phyloP scores from a whole-genome alignment of 495 filamentous ascomycete species.

The Penicillium alfredii region DNA sequence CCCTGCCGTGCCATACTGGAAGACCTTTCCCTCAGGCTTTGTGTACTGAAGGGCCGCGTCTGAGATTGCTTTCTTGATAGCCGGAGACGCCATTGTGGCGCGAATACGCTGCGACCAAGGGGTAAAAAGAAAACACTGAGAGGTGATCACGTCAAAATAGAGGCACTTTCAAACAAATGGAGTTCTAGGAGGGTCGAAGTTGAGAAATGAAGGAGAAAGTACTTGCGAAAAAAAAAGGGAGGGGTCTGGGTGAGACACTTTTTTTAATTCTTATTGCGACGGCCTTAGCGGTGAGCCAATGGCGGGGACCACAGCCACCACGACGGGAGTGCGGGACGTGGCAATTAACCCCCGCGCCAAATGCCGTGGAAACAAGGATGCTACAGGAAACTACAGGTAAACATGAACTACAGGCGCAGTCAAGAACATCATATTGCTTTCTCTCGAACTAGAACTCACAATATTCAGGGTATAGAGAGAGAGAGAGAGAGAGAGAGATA shows the following conservation, averaged over 20 bases:
- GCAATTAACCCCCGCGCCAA: constrained; percentile 8
- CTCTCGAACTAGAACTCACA: too few relatives aligned
- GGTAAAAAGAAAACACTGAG: not conserved
- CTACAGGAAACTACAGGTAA: constrained; percentile 3
- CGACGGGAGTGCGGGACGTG: constrained; percentile 3
- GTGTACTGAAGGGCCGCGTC: constrained; percentile 46
- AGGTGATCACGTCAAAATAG: not conserved
- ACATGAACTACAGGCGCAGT: too few relatives aligned
- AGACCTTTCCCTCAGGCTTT: constrained; percentile 64
- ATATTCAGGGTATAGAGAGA: too few relatives aligned
- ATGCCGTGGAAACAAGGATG: constrained; percentile 14
- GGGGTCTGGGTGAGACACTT: constrained; percentile 26
- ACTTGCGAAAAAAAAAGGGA: constrained; percentile 26
- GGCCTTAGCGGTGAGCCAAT: constrained; percentile 31
- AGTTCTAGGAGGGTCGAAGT: constrained; percentile 1
- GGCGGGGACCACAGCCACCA: constrained; percentile 13
- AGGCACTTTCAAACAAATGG: too few relatives aligned
- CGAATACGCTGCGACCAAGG: constrained; percentile 13
- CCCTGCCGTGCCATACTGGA: constrained; percentile 93
- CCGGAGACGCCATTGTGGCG: constrained; percentile 43
- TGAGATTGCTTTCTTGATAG: constrained; percentile 40
- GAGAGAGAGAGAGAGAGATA: too few relatives aligned
- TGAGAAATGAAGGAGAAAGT: constrained; percentile 9
- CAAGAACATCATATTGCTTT: too few relatives aligned
- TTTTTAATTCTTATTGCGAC: constrained; percentile 22